phyloP scores from a whole-genome alignment of 108 stramenopile species.

The Aurantiochytrium sp. region DNA sequence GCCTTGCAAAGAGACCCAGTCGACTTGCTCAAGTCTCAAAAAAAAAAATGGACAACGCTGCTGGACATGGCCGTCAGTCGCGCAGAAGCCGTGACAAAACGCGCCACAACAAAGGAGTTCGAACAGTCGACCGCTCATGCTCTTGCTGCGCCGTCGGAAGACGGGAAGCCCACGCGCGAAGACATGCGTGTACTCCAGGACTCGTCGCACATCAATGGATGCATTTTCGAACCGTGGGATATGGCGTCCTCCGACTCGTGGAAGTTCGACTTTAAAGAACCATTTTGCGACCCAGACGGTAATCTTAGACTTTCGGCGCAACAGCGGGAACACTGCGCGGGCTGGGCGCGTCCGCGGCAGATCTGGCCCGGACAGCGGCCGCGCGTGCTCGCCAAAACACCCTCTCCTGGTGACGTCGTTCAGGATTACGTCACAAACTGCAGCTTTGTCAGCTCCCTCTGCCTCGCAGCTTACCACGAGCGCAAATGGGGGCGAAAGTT shows the following conservation, averaged over 20 bases:
- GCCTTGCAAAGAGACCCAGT: background rate
- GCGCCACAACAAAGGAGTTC: background rate
- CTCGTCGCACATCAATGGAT: background rate
- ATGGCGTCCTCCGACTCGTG: background rate
- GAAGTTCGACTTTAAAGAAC: background rate
- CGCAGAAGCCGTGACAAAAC: background rate
- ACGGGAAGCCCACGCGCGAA: background rate
- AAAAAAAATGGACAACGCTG: background rate
- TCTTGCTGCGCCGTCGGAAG: background rate
- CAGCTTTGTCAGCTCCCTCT: slow-evolving; percentile 79
- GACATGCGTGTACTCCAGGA: background rate
- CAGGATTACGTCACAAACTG: slow-evolving; percentile 82
- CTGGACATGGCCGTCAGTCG: background rate
- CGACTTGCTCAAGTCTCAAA: background rate
- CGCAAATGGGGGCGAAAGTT: slow-evolving; percentile 56
- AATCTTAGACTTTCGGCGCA: background rate
- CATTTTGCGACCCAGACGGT: background rate
- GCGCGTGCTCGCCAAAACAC: background rate
- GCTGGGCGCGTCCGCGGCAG: background rate
- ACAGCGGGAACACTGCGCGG: background rate
- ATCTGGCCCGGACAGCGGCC: background rate
- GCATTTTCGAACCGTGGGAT: background rate
- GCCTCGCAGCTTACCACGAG: slow-evolving; percentile 74
- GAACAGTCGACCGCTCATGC: background rate
- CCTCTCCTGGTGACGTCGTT: slow-evolving; percentile 55